These are phyloP conservation scores for Poterioochromonas sp. DNA, from an alignment of 352 stramenopile genomes.

Conservation along the genomic window DNA sequence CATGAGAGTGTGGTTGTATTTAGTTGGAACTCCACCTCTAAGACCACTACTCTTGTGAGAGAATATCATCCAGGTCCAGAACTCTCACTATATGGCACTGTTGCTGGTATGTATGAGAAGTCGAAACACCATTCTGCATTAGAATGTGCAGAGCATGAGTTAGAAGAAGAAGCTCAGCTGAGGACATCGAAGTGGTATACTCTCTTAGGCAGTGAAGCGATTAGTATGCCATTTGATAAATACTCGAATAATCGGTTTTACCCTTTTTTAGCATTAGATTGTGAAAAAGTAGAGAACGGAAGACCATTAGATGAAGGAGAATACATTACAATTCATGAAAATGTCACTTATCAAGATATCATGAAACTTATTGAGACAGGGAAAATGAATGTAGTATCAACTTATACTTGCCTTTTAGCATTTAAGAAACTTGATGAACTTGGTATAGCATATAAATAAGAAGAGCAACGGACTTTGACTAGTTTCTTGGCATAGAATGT, in stretches of 20 bases:
- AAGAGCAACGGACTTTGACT: too few species aligned
- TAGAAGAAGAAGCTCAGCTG: slow-evolving; percentile 29
- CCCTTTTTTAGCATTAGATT: slow-evolving; percentile 26
- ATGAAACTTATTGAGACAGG: slow-evolving; percentile 10
- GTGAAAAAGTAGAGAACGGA: not conserved
- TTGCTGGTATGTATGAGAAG: slow-evolving; percentile 17
- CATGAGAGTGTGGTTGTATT: not conserved
- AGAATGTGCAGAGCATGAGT: not conserved
- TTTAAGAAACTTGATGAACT: slow-evolving; percentile 20
- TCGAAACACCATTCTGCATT: not conserved
- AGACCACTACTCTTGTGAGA: not conserved
- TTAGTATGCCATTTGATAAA: slow-evolving; percentile 19
- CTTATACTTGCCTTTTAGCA: not conserved
- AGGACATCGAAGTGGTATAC: not conserved
- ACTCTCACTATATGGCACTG: not conserved
- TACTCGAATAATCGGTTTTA: slow-evolving; percentile 15
- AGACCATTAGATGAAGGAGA: slow-evolving; percentile 4
- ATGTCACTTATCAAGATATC: not conserved
- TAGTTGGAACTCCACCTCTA: not conserved
- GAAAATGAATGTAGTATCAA: slow-evolving; percentile 8
- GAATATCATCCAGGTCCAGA: slow-evolving; percentile 25
- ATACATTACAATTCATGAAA: not conserved
- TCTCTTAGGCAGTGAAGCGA: not conserved
- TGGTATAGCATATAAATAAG: too few species aligned
- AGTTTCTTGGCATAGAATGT: too few species aligned